These are phyloP conservation scores for Sporormia fimetaria DNA, from an alignment of 495 filamentous ascomycete species.

Conservation along the genomic window DNA sequence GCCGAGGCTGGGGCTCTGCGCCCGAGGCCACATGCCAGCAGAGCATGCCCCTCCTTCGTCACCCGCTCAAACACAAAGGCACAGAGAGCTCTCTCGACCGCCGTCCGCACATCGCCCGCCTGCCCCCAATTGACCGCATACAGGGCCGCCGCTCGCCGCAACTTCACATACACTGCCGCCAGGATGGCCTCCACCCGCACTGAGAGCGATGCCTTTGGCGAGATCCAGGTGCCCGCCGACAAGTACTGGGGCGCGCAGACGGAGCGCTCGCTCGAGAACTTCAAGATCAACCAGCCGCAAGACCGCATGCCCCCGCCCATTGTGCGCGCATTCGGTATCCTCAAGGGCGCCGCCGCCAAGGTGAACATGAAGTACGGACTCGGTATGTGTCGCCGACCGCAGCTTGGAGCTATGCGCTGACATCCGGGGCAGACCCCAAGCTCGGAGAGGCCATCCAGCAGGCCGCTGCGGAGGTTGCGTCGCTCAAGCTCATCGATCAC, in stretches of 20 bases:
- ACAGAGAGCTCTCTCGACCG: constrained; percentile 11
- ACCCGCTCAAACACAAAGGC: neutral
- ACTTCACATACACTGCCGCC: constrained; percentile 13
- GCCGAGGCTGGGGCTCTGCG: constrained; percentile 15
- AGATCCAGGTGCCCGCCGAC: constrained; percentile 78
- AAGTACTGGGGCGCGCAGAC: constrained; percentile 99
- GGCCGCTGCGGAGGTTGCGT: constrained; percentile 85
- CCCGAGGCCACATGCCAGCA: constrained; percentile 20
- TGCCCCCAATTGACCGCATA: constrained; percentile 2
- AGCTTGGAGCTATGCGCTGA: constrained; percentile 9
- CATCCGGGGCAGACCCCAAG: constrained; percentile 55
- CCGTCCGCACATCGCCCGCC: constrained; percentile 1
- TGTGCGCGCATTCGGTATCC: constrained; percentile 85
- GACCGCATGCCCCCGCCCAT: constrained; percentile 96
- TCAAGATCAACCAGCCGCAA: constrained; percentile 97
- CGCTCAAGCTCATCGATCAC: constrained; percentile 90
- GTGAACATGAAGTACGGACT: constrained; percentile 95
- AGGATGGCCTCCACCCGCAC: constrained; percentile 47
- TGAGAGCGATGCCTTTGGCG: constrained; percentile 95
- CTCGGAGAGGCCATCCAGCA: constrained; percentile 88
- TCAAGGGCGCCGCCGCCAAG: constrained; percentile 91
- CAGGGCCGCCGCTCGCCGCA: neutral
- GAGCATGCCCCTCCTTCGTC: constrained; percentile 12
- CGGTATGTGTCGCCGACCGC: constrained; percentile 45
- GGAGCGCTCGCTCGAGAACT: constrained; percentile 92